Conservation (phyloP, 108 stramenopile species). For the Bacterosira constricta region DNA sequence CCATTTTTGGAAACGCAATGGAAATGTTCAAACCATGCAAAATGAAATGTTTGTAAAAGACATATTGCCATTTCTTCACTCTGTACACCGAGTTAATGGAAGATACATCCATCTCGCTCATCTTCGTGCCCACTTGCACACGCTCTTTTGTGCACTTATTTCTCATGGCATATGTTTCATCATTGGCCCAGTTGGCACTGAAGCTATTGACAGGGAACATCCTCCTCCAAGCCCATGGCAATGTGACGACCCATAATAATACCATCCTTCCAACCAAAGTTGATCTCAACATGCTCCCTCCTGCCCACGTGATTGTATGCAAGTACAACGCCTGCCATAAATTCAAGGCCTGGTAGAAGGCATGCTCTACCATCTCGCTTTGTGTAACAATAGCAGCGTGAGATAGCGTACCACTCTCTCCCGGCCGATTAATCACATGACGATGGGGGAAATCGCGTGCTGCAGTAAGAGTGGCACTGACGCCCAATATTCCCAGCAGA, state of each 20-base stretch:
- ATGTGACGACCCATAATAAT: slow-evolving; percentile 55
- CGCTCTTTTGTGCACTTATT: not conserved
- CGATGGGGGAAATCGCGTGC: slow-evolving; percentile 77
- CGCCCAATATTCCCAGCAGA: slow-evolving; percentile 63
- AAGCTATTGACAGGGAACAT: slow-evolving; percentile 83
- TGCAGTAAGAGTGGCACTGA: slow-evolving; percentile 64
- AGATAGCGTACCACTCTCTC: slow-evolving; percentile 78
- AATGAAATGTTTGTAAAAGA: slow-evolving; percentile 88
- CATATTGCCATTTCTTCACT: slow-evolving; percentile 87
- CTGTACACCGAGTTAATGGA: slow-evolving; percentile 58
- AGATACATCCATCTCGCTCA: not conserved
- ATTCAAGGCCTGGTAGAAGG: slow-evolving; percentile 85
- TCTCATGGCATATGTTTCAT: slow-evolving; percentile 9
- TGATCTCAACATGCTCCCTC: not conserved
- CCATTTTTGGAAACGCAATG: slow-evolving; percentile 29
- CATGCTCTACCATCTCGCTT: slow-evolving; percentile 88
- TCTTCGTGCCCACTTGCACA: slow-evolving; percentile 11
- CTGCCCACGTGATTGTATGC: slow-evolving; percentile 38
- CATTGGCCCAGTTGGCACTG: slow-evolving; percentile 62
- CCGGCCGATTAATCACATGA: slow-evolving; percentile 49
- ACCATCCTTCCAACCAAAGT: not conserved
- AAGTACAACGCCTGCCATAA: slow-evolving; percentile 70
- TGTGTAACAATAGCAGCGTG: slow-evolving; percentile 77
- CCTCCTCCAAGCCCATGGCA: slow-evolving; percentile 68
- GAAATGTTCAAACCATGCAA: slow-evolving; percentile 83